A percentile compares a stretch with the other conserved stretches of the same genome.
Evolutionary conservation across 31 red algal species (phyloP).

Genomic region (Bonnemaisonia californica): DNA sequence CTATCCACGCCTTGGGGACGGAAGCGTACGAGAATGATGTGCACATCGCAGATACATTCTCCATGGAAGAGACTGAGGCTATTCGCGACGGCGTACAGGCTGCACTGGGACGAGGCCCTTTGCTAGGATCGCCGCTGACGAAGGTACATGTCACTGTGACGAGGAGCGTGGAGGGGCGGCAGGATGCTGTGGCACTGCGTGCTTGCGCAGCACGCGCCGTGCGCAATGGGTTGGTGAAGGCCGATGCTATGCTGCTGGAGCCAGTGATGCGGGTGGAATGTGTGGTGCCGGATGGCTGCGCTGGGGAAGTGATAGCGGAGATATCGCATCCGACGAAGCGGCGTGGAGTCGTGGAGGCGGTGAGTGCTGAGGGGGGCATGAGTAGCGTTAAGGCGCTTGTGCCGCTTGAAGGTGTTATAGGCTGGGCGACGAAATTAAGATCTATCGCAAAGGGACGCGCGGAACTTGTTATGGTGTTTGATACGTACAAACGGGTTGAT

Average conservation of each 20-base stretch:
- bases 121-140: conserved; percentile 41
- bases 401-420: conserved; percentile 79
- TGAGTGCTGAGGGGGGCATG: not conserved
- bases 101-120: conserved; percentile 44
- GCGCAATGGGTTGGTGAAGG: conserved; percentile 30
- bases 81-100: conserved; percentile 50
- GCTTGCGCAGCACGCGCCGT: conserved; percentile 65
- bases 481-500: conserved; percentile 48
- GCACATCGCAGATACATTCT: conserved; percentile 12
- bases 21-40: conserved; percentile 22
- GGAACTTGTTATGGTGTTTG: conserved; percentile 70
- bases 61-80: conserved; percentile 31
- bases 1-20: conserved; percentile 6
- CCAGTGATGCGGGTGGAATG: conserved; percentile 81
- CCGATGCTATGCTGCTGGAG: conserved; percentile 68
- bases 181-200: conserved; percentile 54
- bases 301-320: conserved; percentile 77
- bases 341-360: conserved; percentile 62
- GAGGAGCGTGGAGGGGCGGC: not conserved
- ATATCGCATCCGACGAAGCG: conserved; percentile 62
- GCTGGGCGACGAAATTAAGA: conserved; percentile 77
- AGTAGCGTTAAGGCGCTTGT: conserved; percentile 60
- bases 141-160: conserved; percentile 27
- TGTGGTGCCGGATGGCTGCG: conserved; percentile 45
- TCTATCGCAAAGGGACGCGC: conserved; percentile 77